A percentile compares a stretch with the other conserved stretches of the same genome.
Evolutionary conservation across 352 stramenopile genomes (phyloP).

Genomic region (Phytophthora rubi): DNA sequence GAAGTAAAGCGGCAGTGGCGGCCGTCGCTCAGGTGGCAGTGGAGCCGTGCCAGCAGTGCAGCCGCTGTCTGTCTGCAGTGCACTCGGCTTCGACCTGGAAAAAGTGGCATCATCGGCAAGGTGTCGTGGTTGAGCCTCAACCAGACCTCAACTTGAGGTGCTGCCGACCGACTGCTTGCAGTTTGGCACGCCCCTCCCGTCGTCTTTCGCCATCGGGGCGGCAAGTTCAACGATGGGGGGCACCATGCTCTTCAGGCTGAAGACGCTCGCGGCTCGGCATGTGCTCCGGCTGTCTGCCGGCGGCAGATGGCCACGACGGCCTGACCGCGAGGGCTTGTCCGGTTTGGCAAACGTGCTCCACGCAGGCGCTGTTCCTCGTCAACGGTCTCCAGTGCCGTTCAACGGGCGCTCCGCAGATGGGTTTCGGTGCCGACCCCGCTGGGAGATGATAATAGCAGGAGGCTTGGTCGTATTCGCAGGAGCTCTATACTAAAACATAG

Average conservation of each 20-base stretch:
- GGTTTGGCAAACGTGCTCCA: not conserved
- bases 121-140: slow-evolving; percentile 14
- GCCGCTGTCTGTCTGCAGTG: too few species aligned
- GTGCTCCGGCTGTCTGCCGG: not conserved
- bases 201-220: slow-evolving; percentile 13
- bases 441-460: too few species aligned
- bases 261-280: too few species aligned
- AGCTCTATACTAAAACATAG: too few species aligned
- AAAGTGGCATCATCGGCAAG: slow-evolving; percentile 16
- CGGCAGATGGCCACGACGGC: not conserved
- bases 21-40: too few species aligned
- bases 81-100: not conserved
- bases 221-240: slow-evolving; percentile 40
- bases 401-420: slow-evolving; percentile 10
- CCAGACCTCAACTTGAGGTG: not conserved
- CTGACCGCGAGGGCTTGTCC: too few species aligned
- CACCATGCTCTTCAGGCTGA: slow-evolving; percentile 21
- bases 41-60: too few species aligned
- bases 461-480: too few species aligned
- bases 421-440: slow-evolving; percentile 30
- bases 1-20: too few species aligned
- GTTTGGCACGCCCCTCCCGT: slow-evolving; percentile 23
- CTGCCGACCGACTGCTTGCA: slow-evolving; percentile 27
- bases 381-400: slow-evolving; percentile 2
- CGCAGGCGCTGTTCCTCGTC: not conserved